Base-by-base conservation (phyloP, 2,329 filamentous ascomycete species). In the Aspergillus alliaceus region DNA sequence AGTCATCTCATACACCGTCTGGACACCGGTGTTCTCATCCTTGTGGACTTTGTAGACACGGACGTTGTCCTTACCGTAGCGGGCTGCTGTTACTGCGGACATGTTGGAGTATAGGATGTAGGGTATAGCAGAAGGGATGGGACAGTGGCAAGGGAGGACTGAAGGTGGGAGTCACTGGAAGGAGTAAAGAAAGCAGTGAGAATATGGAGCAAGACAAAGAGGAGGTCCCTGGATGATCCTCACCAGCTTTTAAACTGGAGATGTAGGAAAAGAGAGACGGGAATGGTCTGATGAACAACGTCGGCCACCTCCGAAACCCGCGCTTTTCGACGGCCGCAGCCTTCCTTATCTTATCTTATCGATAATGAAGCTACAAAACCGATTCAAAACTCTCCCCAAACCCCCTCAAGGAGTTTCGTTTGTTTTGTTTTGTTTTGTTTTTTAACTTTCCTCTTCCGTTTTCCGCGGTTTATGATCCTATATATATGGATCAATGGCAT, bases 21-120 rank as follows among this genome's bases (percentile, higher is more conserved):
- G 93, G 22, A 86, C 81, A 56, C 90, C 89, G 18, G 90, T 89
- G 69, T 86, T 81, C 72, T 86, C 81, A 75, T 98, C 87, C 68
- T 86, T 87, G 71, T 96, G 84, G 70, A 97, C 92, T 79, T 99
- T 99, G 86, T 90, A 96, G 69, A 99, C 86, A 71, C 95, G 93
- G 83, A 99, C 89, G 80, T 99, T 98, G 85, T 98, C 95, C 86
- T 99, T 81, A 65, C 79, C 79, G 67, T 81, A 81, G 57, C 77
- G 77, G 57, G 78, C 77, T 63, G 77, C 74, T 56, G 75, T 68
- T 51, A 81, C 65, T 60, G 70, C 60, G 70, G 80, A 65, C 72
- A 75, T 75, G 34, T 37, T 69, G 44, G 14, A 15, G 44, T 48
- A 48, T 48, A 12, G 32, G n/a, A 22, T 34, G 46, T 49, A 51